A percentile compares a stretch with the other conserved stretches of the same genome.
Evolutionary conservation across 257 asterid genomes (phyloP).

Genomic region (Linaria vulgaris): DNA sequence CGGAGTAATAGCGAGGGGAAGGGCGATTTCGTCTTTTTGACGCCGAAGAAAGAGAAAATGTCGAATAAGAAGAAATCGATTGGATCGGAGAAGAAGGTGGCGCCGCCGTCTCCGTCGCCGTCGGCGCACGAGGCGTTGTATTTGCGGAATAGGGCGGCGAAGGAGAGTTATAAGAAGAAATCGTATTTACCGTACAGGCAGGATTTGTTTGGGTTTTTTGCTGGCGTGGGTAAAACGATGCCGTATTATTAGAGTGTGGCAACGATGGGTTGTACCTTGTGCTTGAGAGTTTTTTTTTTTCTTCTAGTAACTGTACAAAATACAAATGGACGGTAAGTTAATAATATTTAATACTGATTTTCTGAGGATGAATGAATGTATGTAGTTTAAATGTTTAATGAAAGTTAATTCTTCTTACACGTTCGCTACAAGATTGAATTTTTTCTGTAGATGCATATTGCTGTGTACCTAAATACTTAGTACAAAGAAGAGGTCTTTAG

Average conservation of each 20-base stretch:
- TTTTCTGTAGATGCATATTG: too few relatives aligned
- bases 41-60: conserved; percentile 34
- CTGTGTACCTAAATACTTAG: too few relatives aligned
- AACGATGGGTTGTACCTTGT: conserved; percentile 20
- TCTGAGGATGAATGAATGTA: too few relatives aligned
- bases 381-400: too few relatives aligned
- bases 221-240: conserved; percentile 42
- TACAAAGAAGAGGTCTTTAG: too few relatives aligned
- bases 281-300: background rate
- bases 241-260: conserved; percentile 34
- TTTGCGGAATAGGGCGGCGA: conserved; percentile 41
- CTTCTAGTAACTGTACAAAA: too few relatives aligned
- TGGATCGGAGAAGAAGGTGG: background rate
- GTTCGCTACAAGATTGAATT: too few relatives aligned
- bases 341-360: too few relatives aligned
- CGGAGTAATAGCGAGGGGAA: conserved; percentile 90
- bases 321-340: too few relatives aligned
- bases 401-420: too few relatives aligned
- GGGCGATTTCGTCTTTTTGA: conserved; percentile 61
- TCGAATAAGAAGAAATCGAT: background rate
- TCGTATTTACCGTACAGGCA: conserved; percentile 71
- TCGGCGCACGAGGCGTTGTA: conserved; percentile 59
- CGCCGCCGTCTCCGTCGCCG: conserved; percentile 40
- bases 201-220: conserved; percentile 62
- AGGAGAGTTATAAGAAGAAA: conserved; percentile 45